A percentile compares a stretch with the other conserved stretches of the same genome.
Evolutionary conservation across 1,284 basidiomycete genomes (phyloP).

Genomic region (Ganoderma sp.): DNA sequence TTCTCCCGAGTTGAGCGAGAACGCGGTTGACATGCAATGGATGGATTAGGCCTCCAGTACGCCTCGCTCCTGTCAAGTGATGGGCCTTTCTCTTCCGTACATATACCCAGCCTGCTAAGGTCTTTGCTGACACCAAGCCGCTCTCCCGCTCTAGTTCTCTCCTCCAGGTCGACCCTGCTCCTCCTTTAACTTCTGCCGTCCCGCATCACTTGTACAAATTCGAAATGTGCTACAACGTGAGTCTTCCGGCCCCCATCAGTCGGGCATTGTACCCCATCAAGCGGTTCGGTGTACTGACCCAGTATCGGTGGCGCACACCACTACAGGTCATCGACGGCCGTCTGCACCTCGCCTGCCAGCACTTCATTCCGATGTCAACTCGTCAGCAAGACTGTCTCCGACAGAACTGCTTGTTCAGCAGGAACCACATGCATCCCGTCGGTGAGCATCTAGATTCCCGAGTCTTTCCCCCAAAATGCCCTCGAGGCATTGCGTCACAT

Average conservation of each 20-base stretch:
- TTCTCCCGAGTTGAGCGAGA: slow-evolving; percentile 39
- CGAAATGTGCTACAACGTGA: slow-evolving; percentile 80
- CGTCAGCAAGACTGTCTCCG: slow-evolving; percentile 69
- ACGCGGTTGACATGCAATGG: slow-evolving; percentile 42
- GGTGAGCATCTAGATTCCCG: slow-evolving; percentile 47
- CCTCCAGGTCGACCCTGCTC: slow-evolving; percentile 28
- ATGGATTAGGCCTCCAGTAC: slow-evolving; percentile 35
- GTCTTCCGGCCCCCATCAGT: slow-evolving; percentile 34
- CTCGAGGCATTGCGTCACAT: slow-evolving; percentile 13
- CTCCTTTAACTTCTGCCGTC: slow-evolving; percentile 23
- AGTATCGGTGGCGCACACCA: slow-evolving; percentile 19
- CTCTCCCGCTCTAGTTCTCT: slow-evolving; percentile 27
- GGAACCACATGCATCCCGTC: slow-evolving; percentile 61
- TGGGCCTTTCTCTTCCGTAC: slow-evolving; percentile 34
- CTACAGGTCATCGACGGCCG: slow-evolving; percentile 77
- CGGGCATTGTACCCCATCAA: slow-evolving; percentile 8
- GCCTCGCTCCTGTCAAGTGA: slow-evolving; percentile 40
- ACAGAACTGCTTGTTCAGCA: slow-evolving; percentile 73
- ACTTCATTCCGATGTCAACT: slow-evolving; percentile 78
- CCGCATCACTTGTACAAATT: slow-evolving; percentile 14
- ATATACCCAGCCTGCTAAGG: slow-evolving; percentile 24
- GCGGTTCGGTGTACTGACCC: slow-evolving; percentile 13
- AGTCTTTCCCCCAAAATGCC: slow-evolving; percentile 1
- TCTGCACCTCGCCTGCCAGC: slow-evolving; percentile 72
- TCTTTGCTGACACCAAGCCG: slow-evolving; percentile 24